phyloP scores from a whole-genome alignment of 1,284 basidiomycete species.

The Pseudozyma sp. region DNA sequence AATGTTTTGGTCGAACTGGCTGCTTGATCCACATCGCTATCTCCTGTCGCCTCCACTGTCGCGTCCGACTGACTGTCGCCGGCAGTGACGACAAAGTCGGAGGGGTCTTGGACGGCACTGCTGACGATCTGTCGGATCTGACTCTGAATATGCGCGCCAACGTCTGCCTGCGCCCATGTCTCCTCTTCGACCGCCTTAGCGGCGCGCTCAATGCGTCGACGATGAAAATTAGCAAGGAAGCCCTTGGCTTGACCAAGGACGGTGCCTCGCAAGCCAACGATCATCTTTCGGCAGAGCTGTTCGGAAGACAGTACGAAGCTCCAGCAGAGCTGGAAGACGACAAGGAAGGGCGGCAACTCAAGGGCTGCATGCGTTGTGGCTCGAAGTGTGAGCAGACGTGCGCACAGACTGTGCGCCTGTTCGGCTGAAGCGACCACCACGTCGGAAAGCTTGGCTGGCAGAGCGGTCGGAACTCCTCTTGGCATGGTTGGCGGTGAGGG shows the following conservation, averaged over 20 bases:
- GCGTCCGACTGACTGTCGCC: constrained; percentile 3
- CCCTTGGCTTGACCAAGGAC: constrained; percentile 78
- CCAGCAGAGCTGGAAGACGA: constrained; percentile 87
- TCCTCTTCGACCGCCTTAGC: constrained; percentile 93
- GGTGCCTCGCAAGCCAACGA: constrained; percentile 79
- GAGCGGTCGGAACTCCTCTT: constrained; percentile 65
- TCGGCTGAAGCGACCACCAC: constrained; percentile 83
- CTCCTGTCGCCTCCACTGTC: not conserved
- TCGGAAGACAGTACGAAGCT: constrained; percentile 88
- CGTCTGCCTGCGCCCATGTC: constrained; percentile 84
- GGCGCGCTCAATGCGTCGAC: constrained; percentile 80
- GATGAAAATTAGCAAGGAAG: constrained; percentile 88
- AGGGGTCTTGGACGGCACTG: constrained; percentile 83
- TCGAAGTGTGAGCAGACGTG: constrained; percentile 81
- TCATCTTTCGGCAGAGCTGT: constrained; percentile 85
- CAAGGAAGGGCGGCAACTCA: constrained; percentile 79
- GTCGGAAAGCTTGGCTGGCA: constrained; percentile 74
- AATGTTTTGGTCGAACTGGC: constrained; percentile 74
- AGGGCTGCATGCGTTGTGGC: constrained; percentile 77
- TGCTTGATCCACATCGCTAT: constrained; percentile 1
- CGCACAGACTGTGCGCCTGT: constrained; percentile 82
- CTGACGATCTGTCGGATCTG: constrained; percentile 81
- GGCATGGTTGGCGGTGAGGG: constrained; percentile 46
- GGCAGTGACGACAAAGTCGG: constrained; percentile 70
- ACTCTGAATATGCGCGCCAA: constrained; percentile 77